Conservation (phyloP, 2,329 filamentous ascomycete genomes). For the Aplosporella prunicola region DNA sequence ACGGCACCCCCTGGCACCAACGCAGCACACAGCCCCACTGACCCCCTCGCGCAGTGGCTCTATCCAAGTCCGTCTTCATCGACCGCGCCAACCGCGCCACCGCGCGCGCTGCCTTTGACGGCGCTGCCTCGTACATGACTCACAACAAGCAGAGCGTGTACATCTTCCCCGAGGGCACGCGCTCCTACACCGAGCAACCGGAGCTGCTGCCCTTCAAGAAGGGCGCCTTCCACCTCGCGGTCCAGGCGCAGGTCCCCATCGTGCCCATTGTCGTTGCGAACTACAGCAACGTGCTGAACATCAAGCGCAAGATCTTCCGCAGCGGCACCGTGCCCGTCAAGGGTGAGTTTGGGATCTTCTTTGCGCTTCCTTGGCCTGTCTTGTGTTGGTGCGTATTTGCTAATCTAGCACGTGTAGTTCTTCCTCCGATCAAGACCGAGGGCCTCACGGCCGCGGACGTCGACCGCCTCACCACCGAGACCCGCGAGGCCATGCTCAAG, state of each 20-base stretch:
- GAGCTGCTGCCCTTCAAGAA: constrained; percentile 94
- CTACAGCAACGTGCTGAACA: constrained; percentile 39
- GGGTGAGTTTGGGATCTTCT: constrained; percentile 11
- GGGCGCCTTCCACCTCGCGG: constrained; percentile 90
- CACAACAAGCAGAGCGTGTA: constrained; percentile 58
- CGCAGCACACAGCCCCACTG: constrained; percentile 5
- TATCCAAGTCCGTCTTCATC: constrained; percentile 89
- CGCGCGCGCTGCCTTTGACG: constrained; percentile 75
- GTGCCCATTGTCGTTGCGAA: constrained; percentile 61
- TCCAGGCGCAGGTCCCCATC: constrained; percentile 88
- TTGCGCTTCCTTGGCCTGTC: neutral
- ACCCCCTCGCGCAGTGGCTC: constrained; percentile 46
- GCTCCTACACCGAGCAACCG: constrained; percentile 77
- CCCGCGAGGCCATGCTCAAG: constrained; percentile 27
- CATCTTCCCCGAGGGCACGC: constrained; percentile 87
- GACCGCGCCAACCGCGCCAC: constrained; percentile 77
- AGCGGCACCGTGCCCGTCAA: constrained; percentile 47
- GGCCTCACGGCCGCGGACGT: constrained; percentile 26
- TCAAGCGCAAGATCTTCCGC: constrained; percentile 34
- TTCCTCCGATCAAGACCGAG: constrained; percentile 28
- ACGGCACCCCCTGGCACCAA: constrained; percentile 14
- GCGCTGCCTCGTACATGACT: constrained; percentile 72
- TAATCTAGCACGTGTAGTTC: constrained; percentile 12
- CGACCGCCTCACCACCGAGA: constrained; percentile 23
- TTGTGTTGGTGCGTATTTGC: neutral